A percentile compares a stretch with the other conserved stretches of the same genome.
Evolutionary conservation across 1,139 yeast species (phyloP).

Genomic region (Yamadazyma triangularis): DNA sequence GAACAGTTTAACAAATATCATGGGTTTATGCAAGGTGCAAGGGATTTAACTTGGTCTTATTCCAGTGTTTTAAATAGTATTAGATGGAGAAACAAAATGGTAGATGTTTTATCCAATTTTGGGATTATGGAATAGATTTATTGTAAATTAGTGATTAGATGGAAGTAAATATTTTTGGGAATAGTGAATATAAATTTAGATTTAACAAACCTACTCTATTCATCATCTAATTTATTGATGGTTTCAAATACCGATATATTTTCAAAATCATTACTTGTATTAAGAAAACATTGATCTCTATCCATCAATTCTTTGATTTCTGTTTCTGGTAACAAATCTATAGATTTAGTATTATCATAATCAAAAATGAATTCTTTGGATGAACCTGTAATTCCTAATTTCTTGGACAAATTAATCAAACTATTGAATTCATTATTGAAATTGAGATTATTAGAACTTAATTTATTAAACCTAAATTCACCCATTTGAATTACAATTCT

Average conservation of each 20-base stretch:
- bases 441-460: constrained; percentile 10
- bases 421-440: constrained; percentile 22
- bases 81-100: constrained; percentile 47
- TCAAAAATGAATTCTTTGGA: constrained; percentile 11
- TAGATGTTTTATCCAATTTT: not conserved
- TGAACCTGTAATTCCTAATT: constrained; percentile 11
- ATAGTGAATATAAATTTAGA: no score
- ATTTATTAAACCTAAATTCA: constrained; percentile 53
- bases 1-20: constrained; percentile 81
- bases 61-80: constrained; percentile 71
- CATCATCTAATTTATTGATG: constrained; percentile 31
- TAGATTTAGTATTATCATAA: constrained; percentile 5
- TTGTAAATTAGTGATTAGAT: no score
- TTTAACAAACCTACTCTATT: no score
- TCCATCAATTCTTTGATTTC: constrained; percentile 56
- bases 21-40: constrained; percentile 89
- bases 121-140: not conserved
- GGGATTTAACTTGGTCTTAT: constrained; percentile 87
- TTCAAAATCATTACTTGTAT: constrained; percentile 19
- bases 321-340: constrained; percentile 16
- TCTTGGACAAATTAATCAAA: constrained; percentile 27
- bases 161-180: no score
- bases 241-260: constrained; percentile 55
- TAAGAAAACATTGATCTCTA: constrained; percentile 43
- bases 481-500: constrained; percentile 84